Percentiles rank a stretch among this genome's conserved stretches.
These are phyloP conservation scores for Trichoderma arundinaceum DNA, from an alignment of 2,329 filamentous ascomycete species.

Conservation along the genomic window DNA sequence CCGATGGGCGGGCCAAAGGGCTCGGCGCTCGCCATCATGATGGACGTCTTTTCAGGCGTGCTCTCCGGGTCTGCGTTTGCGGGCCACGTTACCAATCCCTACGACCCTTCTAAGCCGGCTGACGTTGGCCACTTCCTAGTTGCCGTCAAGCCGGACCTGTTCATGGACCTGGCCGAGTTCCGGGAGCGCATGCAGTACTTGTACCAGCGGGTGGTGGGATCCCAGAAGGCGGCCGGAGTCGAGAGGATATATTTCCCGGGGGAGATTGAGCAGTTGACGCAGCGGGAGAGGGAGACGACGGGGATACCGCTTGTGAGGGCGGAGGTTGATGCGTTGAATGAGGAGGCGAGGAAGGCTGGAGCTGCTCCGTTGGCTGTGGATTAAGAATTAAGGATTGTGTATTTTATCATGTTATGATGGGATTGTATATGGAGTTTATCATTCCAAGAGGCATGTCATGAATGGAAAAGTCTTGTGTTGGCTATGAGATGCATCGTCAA, in stretches of 20 bases:
- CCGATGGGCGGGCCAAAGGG: constrained; percentile 88
- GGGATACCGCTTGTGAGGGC: constrained; percentile 65
- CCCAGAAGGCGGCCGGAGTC: constrained; percentile 60
- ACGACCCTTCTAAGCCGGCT: constrained; percentile 70
- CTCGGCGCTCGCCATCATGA: constrained; percentile 78
- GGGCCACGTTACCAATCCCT: constrained; percentile 76
- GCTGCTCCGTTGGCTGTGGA: constrained; percentile 35
- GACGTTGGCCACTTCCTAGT: constrained; percentile 78
- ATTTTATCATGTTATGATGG: too few species aligned
- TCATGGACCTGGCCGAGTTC: constrained; percentile 73
- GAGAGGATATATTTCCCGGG: constrained; percentile 66
- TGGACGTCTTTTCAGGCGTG: constrained; percentile 86
- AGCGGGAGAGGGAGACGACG: constrained; percentile 56
- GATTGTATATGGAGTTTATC: background rate
- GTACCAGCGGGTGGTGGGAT: constrained; percentile 59
- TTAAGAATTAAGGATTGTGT: background rate
- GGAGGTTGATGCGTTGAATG: constrained; percentile 62
- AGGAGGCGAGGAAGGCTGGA: constrained; percentile 56
- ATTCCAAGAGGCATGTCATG: too few species aligned
- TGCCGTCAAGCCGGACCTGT: constrained; percentile 75
- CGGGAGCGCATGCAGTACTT: constrained; percentile 63
- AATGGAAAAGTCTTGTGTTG: too few species aligned
- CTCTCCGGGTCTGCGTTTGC: constrained; percentile 80
- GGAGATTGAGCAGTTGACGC: constrained; percentile 64
- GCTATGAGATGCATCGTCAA: too few species aligned